phyloP scores from a whole-genome alignment of 2,329 filamentous ascomycete species.

The Exophiala phaeomuriformis region DNA sequence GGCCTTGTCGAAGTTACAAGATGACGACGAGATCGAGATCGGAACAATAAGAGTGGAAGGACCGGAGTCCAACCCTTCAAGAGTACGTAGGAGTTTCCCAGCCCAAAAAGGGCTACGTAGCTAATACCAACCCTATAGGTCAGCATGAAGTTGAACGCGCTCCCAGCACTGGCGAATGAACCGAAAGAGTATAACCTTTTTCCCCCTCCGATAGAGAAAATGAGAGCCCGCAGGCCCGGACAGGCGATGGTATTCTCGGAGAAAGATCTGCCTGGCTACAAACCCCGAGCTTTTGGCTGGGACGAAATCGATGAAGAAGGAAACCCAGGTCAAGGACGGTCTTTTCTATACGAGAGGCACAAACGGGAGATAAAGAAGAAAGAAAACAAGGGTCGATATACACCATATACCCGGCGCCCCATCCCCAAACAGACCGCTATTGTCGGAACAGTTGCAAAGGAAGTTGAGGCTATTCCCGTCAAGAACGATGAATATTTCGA shows the following conservation, averaged over 20 bases:
- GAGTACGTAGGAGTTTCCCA: conserved; percentile 31
- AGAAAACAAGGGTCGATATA: conserved; percentile 47
- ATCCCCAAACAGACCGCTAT: conserved; percentile 77
- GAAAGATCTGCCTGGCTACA: conserved; percentile 77
- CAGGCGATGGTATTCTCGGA: conserved; percentile 93
- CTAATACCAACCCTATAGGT: conserved; percentile 49
- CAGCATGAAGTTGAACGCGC: conserved; percentile 59
- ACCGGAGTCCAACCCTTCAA: conserved; percentile 47
- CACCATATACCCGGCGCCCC: conserved; percentile 52
- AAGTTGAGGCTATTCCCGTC: conserved; percentile 66
- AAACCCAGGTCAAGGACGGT: conserved; percentile 37
- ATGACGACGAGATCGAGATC: conserved; percentile 74
- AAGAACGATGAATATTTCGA: conserved; percentile 62
- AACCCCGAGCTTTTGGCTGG: conserved; percentile 31
- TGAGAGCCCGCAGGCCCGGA: conserved; percentile 46
- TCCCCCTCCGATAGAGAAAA: conserved; percentile 50
- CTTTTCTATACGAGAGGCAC: conserved; percentile 41
- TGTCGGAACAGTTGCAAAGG: conserved; percentile 64
- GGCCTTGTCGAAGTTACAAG: conserved; percentile 66
- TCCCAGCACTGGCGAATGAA: conserved; percentile 63
- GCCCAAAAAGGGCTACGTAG: background rate
- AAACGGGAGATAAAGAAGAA: conserved; percentile 40
- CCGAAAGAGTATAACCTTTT: conserved; percentile 84
- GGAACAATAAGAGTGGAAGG: conserved; percentile 61
- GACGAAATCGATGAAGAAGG: conserved; percentile 39